Evolutionary conservation across 2,329 filamentous ascomycete species (phyloP).

Genomic region (Neoascochyta sp.): DNA sequence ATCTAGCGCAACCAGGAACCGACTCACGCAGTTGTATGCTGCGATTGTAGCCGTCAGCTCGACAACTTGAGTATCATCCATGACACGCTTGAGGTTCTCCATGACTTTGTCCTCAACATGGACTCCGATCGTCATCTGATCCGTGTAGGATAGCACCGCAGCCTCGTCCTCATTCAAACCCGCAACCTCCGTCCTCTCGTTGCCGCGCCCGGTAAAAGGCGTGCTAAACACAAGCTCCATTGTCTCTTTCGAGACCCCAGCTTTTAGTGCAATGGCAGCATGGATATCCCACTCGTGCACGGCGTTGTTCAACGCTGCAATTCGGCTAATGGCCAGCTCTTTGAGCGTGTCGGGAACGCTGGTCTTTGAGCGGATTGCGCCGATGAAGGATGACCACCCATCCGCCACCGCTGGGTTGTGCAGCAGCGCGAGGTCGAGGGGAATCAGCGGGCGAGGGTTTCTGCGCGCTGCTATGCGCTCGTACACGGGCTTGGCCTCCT

Average conservation of each 20-base stretch:
- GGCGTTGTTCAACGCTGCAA: constrained; percentile 77
- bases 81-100: constrained; percentile 56
- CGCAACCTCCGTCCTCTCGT: constrained; percentile 35
- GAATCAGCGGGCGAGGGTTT: constrained; percentile 51
- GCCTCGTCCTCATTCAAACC: constrained; percentile 49
- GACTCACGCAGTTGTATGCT: constrained; percentile 78
- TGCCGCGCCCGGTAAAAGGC: constrained; percentile 18
- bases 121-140: constrained; percentile 78
- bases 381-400: constrained; percentile 59
- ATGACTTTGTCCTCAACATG: constrained; percentile 66
- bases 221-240: constrained; percentile 47
- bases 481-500: constrained; percentile 49
- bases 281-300: constrained; percentile 86
- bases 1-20: constrained; percentile 78
- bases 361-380: constrained; percentile 54
- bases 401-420: constrained; percentile 56
- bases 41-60: constrained; percentile 77
- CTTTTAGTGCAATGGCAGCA: constrained; percentile 60
- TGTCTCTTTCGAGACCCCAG: constrained; percentile 57
- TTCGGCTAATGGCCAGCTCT: constrained; percentile 75
- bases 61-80: constrained; percentile 69
- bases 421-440: constrained; percentile 54
- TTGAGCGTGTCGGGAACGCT: constrained; percentile 53
- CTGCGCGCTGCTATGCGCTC: constrained; percentile 52
- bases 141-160: constrained; percentile 68